Evolutionary conservation across 345 rosid genomes (phyloP).

Genomic region (Anacardium occidentale): DNA sequence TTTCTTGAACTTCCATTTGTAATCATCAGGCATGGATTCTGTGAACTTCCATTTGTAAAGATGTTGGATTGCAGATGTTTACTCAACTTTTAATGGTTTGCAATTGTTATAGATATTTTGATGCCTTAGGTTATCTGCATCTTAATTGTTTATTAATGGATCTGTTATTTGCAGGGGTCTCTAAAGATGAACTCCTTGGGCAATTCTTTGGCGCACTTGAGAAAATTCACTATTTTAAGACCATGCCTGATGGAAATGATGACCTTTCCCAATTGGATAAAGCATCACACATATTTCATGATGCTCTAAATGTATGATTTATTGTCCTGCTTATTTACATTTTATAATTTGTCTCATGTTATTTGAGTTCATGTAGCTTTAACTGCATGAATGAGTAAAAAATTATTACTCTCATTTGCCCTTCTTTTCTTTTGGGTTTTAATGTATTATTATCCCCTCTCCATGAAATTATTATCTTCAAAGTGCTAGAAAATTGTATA

Average conservation of each 20-base stretch:
- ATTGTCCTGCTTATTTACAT: constrained; percentile 11
- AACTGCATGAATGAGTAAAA: background rate
- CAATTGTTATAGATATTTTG: background rate
- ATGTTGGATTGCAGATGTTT: background rate
- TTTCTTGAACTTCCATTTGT: background rate
- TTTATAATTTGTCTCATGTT: constrained; percentile 14
- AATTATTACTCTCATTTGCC: background rate
- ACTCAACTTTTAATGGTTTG: background rate
- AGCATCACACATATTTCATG: constrained; percentile 70
- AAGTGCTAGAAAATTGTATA: background rate
- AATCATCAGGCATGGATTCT: background rate
- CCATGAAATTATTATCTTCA: background rate
- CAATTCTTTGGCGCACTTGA: constrained; percentile 82
- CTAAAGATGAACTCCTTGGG: constrained; percentile 76
- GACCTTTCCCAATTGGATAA: constrained; percentile 65
- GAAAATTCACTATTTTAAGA: constrained; percentile 53
- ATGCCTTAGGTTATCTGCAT: background rate
- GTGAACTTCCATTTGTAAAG: background rate
- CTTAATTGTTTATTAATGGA: constrained; percentile 15
- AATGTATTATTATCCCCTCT: constrained; percentile 9
- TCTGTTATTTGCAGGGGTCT: constrained; percentile 46
- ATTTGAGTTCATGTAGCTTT: background rate
- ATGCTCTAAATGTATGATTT: constrained; percentile 57
- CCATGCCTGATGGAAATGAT: constrained; percentile 57
- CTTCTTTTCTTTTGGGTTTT: constrained; percentile 3